Conservation (phyloP, 768 basidiomycete species). For the Lepiota brunneoincarnata region DNA sequence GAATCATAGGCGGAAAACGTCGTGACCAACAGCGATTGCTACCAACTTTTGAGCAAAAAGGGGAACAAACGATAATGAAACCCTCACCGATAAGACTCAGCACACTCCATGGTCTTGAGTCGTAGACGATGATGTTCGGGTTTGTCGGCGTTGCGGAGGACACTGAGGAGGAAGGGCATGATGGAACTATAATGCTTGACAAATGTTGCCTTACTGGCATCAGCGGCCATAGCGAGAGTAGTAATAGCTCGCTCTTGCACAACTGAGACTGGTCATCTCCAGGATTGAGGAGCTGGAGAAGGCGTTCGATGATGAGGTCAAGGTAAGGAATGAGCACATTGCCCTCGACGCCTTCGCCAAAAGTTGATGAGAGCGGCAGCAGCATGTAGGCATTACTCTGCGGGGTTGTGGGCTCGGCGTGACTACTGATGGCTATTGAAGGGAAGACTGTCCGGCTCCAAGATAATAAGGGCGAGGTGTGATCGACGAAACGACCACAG, state of each 20-base stretch:
- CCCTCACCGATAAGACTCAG: conserved; percentile 72
- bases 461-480: too few relatives aligned
- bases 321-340: conserved; percentile 75
- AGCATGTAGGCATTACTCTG: conserved; percentile 83
- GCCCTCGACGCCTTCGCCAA: conserved; percentile 80
- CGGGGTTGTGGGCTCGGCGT: neutral
- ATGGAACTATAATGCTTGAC: conserved; percentile 76
- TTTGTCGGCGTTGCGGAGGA: conserved; percentile 70
- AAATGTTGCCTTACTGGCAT: conserved; percentile 79
- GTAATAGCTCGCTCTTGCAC: conserved; percentile 90
- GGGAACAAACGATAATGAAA: neutral
- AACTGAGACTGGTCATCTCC: conserved; percentile 39
- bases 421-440: too few relatives aligned
- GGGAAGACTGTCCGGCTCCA: too few relatives aligned
- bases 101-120: conserved; percentile 90
- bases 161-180: conserved; percentile 78
- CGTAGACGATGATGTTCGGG: conserved; percentile 66
- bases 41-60: neutral
- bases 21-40: conserved; percentile 87
- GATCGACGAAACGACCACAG: too few relatives aligned
- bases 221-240: conserved; percentile 86
- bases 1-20: conserved; percentile 78
- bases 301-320: conserved; percentile 73
- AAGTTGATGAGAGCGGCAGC: conserved; percentile 89
- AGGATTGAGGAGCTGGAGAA: conserved; percentile 65